Conservation (phyloP, 1,139 yeast species). For the Yamadazyma atlantica region DNA sequence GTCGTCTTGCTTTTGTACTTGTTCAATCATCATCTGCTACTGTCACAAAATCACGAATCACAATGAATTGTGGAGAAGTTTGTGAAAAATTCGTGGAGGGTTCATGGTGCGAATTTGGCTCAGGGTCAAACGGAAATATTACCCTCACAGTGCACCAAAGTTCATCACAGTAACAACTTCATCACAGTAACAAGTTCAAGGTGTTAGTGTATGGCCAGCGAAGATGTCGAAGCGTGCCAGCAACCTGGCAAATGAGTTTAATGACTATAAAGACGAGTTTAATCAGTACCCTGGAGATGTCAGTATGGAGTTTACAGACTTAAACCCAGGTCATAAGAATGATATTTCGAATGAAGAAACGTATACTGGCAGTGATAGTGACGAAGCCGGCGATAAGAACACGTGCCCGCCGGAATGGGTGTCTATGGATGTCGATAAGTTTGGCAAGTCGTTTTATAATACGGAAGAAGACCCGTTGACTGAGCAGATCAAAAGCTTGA, state of each 20-base stretch:
- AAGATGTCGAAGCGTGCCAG: too few relatives aligned
- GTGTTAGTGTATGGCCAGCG: too few relatives aligned
- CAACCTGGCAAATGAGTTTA: neutral
- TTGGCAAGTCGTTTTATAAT: constrained; percentile 50
- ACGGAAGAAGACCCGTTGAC: constrained; percentile 41
- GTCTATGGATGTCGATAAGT: constrained; percentile 47
- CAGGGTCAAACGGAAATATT: too few relatives aligned
- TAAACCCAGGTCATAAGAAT: neutral
- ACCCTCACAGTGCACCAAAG: too few relatives aligned
- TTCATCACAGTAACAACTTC: too few relatives aligned
- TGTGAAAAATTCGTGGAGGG: too few relatives aligned
- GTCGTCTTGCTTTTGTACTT: neutral
- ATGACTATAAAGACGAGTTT: constrained; percentile 2
- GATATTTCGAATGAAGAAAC: neutral
- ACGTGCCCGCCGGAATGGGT: constrained; percentile 43
- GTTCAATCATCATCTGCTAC: neutral
- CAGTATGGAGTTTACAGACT: neutral
- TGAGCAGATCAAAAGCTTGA: constrained; percentile 38
- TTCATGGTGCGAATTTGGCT: too few relatives aligned
- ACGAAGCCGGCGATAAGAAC: constrained; percentile 2
- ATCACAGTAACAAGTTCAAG: too few relatives aligned
- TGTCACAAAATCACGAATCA: neutral
- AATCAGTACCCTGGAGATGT: neutral
- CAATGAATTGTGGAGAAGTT: neutral
- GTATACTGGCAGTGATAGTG: neutral